These are phyloP conservation scores for Fusarium bactridioides DNA, from an alignment of 2,329 filamentous ascomycete species.

Conservation along the genomic window DNA sequence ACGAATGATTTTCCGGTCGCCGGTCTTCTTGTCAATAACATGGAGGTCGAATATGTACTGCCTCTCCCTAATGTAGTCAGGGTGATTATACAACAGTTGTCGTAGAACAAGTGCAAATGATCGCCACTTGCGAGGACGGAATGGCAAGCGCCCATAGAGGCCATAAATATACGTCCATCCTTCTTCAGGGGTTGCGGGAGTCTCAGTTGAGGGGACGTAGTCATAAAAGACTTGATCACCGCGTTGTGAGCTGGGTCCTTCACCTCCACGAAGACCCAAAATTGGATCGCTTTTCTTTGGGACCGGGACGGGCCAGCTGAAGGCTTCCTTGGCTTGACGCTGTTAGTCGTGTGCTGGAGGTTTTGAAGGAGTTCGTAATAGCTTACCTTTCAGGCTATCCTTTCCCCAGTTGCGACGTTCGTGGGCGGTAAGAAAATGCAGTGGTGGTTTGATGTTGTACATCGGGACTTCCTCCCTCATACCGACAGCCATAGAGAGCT, in stretches of 20 bases:
- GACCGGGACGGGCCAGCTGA: neutral
- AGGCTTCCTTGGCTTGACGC: conserved; percentile 7
- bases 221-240: neutral
- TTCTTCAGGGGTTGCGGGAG: neutral
- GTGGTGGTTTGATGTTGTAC: conserved; percentile 37
- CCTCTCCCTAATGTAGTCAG: neutral
- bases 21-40: conserved; percentile 11
- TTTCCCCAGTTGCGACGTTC: conserved; percentile 43
- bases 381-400: conserved; percentile 35
- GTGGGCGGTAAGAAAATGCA: conserved; percentile 47
- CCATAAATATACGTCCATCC: conserved; percentile 38
- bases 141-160: conserved; percentile 45
- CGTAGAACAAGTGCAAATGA: conserved; percentile 35
- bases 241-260: neutral
- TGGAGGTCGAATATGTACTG: conserved; percentile 14
- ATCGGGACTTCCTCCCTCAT: conserved; percentile 8
- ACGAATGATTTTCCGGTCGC: neutral
- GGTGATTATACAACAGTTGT: conserved; percentile 30
- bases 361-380: fast-evolving
- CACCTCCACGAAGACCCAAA: conserved; percentile 30
- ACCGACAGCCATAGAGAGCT: conserved; percentile 32
- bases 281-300: neutral
- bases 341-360: neutral
- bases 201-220: neutral
- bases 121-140: conserved; percentile 30